A percentile compares a stretch with the other conserved stretches of the same genome.
Conservation (phyloP, 257 asterid species). For the Euphrasia confusa region DNA sequence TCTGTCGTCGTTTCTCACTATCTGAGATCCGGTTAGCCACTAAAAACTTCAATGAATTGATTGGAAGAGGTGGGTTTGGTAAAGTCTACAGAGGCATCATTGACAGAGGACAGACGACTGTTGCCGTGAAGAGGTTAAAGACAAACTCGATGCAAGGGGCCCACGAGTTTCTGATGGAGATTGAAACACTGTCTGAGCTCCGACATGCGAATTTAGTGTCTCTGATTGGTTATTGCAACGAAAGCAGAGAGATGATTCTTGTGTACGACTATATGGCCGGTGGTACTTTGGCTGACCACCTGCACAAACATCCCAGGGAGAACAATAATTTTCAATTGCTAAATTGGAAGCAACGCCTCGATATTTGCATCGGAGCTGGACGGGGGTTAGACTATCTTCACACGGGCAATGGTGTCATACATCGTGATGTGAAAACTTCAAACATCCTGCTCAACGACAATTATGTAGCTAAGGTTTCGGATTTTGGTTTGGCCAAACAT, state of each 20-base stretch:
- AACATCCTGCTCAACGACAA: background rate
- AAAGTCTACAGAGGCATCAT: background rate
- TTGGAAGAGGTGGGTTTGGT: background rate
- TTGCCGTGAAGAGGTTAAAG: background rate
- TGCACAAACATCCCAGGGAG: background rate
- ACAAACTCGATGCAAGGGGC: background rate
- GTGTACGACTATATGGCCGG: background rate
- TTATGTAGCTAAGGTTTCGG: background rate
- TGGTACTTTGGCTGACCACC: background rate
- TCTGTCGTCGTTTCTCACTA: background rate
- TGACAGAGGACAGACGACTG: background rate
- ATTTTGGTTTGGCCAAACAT: conserved; percentile 2
- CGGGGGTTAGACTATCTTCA: conserved; percentile 3
- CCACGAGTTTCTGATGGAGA: background rate
- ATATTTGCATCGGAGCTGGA: conserved; percentile 2
- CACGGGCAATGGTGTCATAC: background rate
- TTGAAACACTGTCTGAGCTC: background rate
- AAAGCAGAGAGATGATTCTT: conserved; percentile 1
- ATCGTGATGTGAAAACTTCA: background rate
- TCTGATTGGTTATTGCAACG: background rate
- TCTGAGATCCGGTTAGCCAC: background rate
- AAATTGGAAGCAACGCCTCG: background rate
- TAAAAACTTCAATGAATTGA: background rate
- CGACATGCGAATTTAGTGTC: background rate
- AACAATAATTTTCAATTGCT: background rate